Base-by-base conservation (phyloP, 306 rosid species). In the Castanea sativa region DNA sequence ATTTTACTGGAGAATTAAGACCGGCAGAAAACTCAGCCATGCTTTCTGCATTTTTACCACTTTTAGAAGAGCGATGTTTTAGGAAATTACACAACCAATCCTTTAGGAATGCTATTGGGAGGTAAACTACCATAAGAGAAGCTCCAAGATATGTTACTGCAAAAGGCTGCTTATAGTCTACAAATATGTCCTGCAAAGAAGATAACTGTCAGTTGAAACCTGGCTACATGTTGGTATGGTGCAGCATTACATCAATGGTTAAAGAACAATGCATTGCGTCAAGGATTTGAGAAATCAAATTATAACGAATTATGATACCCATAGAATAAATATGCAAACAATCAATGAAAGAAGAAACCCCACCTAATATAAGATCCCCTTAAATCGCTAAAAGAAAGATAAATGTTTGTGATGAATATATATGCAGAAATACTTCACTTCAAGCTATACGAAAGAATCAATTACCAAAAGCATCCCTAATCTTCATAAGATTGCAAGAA, bases 121-220 rank as follows among this genome's bases (percentile, higher is more conserved):
- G 91, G 91, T 93, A 96, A 77, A 96, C 94, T 87, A 96, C 96
- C 98, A 96, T 86, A 83, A 96, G 98, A 76, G 98, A 96, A 83
- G 94, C 99, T 87, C 99, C 99, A 19, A 96, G 98, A 85, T 96
- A 96, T 23, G 99, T 93, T 84, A 96, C 87, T 5, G 94, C 99
- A 86, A 96, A 96, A 59, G 99, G 99, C 88, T 96, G 98, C 90
- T 90, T 96, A 84, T 96, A 96, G 83, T 85, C 90, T 71, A 80
- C 52, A 81, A 86, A 95, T 79, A 93, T 96, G 84, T 49, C 94
- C 98, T 96, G 95, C 38, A 43, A 58, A 85, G 56, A 82, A 67
- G 60, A 67, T 72, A 59, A 32, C 41, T 38, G 64, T 88, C 84
- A 79, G 84, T 64, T 75, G 79, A 70, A 83, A 77, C 41, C 70